Evolutionary conservation across 768 basidiomycete species (phyloP), one percentile per base, ranked within the genome.

Genomic region (Panellus pusillus): DNA sequence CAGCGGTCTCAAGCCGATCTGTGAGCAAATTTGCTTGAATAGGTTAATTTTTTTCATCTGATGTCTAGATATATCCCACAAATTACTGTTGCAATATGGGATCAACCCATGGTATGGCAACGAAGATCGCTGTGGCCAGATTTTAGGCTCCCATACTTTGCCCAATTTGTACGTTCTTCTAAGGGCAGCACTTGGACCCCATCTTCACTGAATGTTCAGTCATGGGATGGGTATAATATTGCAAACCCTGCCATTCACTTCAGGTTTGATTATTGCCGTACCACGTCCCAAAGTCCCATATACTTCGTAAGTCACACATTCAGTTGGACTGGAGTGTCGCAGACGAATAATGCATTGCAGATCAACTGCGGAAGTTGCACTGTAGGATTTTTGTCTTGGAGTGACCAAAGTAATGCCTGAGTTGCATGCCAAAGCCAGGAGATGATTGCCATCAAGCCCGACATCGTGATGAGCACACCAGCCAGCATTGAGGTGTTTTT

Each of bases 1-100:
- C 53, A 17, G 29, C 37, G 28, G 28, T 48, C n/a, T 44, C 53
- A 7, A 55, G 28, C 53, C 53, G 1, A 9, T 55, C 28, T 54
- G 53, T 54, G 35, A 27, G 53, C 28, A 9, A 37, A 24, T 11
- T n/a, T 18, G 20, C 6, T 14, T 6, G 6, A 13, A 27, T 1
- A 11, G 7, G 11, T 19, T 31, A 38, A 44, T n/a, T n/a, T 3
- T 20, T n/a, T 20, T 14, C 4, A 14, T 7, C 6, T 2, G 39
- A 19, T 14, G 6, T 31, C 36, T 27, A 49, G 47, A 49, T 39
- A 4, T 49, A 9, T 55, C 42, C 11, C 53, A 48, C 39, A 48
- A 20, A n/a, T 14, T 49, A 9, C n/a, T 55, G 17, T n/a, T 49
- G 19, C 46, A 55, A 29, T 49, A 44, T 18, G 53, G 32, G 4